Conservation (phyloP, 352 stramenopile species). For the Globisporangium apiculatum region DNA sequence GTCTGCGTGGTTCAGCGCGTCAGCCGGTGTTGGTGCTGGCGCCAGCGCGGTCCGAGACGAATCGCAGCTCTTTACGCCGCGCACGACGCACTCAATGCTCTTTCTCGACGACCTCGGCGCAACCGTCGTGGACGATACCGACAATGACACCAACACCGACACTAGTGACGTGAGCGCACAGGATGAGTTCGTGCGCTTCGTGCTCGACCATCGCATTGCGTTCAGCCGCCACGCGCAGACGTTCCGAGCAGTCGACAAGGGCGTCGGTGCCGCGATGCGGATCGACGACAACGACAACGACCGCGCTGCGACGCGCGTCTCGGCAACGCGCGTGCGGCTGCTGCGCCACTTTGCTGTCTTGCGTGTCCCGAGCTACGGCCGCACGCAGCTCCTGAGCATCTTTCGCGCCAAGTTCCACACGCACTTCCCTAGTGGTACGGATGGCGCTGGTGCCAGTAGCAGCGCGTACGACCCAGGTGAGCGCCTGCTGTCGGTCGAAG, state of each 20-base stretch:
- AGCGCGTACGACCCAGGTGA: conserved; percentile 4
- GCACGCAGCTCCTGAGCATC: conserved; percentile 37
- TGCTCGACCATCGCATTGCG: conserved; percentile 38
- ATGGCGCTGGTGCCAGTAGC: background rate
- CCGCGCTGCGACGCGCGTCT: background rate
- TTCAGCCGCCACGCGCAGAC: conserved; percentile 23
- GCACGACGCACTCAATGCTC: conserved; percentile 24
- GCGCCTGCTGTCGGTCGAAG: conserved; percentile 24
- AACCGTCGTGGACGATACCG: background rate
- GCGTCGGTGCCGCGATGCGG: conserved; percentile 32
- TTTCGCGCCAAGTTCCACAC: conserved; percentile 38
- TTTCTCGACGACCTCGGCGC: conserved; percentile 49
- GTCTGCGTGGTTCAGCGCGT: conserved; percentile 28
- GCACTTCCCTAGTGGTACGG: conserved; percentile 16
- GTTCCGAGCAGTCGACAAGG: conserved; percentile 26
- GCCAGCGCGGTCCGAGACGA: conserved; percentile 27
- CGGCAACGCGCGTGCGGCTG: conserved; percentile 16
- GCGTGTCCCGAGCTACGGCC: conserved; percentile 28
- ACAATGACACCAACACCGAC: background rate
- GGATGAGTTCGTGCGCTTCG: conserved; percentile 34
- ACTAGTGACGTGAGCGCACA: conserved; percentile 5
- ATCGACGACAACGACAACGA: conserved; percentile 1
- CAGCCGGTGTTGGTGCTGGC: background rate
- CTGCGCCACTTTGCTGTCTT: conserved; percentile 49
- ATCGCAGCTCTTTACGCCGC: conserved; percentile 24